Percentiles rank a stretch among this genome's conserved stretches.
These are phyloP conservation scores for Phlebopus sp. DNA, from an alignment of 1,284 basidiomycete genomes.

Conservation along the genomic window DNA sequence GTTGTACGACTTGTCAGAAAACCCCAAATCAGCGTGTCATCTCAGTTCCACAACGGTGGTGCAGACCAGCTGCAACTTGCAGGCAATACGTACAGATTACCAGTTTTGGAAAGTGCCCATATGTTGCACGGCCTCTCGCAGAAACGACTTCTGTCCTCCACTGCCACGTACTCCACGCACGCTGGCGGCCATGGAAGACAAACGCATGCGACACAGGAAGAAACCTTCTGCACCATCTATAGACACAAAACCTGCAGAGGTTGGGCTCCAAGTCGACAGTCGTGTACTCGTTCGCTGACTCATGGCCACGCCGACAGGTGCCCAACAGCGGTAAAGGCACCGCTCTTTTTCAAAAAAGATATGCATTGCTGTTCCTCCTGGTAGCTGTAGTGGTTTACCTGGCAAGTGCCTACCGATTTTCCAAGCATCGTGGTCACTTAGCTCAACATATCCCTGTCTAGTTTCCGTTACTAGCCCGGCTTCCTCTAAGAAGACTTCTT, in stretches of 20 bases:
- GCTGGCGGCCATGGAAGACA: slow-evolving; percentile 6
- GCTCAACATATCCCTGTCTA: slow-evolving; percentile 7
- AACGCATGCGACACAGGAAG: slow-evolving; percentile 26
- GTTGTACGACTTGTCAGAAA: too few relatives aligned
- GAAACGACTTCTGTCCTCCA: not conserved
- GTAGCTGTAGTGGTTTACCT: slow-evolving; percentile 18
- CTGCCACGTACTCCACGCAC: slow-evolving; percentile 4
- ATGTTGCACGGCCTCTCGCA: too few relatives aligned
- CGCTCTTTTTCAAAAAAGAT: slow-evolving; percentile 11
- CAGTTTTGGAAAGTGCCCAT: too few relatives aligned
- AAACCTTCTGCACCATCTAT: not conserved
- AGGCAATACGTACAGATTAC: not conserved
- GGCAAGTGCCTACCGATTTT: slow-evolving; percentile 12
- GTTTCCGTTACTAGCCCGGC: slow-evolving; percentile 9
- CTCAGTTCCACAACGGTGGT: not conserved
- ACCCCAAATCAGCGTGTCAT: not conserved
- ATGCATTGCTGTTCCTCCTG: slow-evolving; percentile 10
- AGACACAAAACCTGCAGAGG: slow-evolving; percentile 10
- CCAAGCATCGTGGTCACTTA: not conserved
- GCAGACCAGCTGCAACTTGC: not conserved
- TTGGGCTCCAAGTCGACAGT: not conserved
- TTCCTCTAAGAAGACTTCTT: slow-evolving; percentile 7
- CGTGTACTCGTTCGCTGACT: not conserved
- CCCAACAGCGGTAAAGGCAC: not conserved
- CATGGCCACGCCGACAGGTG: slow-evolving; percentile 9